Conservation (phyloP, 106 monocot species). For the Agapanthus africanus region DNA sequence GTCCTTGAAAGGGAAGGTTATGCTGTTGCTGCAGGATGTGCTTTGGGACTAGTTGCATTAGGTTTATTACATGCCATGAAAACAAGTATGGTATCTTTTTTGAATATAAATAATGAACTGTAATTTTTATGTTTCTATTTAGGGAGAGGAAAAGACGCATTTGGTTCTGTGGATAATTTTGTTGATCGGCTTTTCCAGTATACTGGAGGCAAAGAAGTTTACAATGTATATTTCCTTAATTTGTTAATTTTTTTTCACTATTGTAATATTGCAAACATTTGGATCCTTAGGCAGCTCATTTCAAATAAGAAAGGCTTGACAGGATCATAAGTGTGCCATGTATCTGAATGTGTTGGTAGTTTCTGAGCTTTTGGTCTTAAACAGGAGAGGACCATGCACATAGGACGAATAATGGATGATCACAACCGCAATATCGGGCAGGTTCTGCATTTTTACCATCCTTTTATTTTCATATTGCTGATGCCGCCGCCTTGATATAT, state of each 20-base stretch:
- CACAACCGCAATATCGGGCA: constrained; percentile 46
- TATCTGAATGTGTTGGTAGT: neutral
- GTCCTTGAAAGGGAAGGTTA: constrained; percentile 99
- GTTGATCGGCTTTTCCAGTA: constrained; percentile 82
- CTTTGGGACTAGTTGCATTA: constrained; percentile 89
- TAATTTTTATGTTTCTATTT: too few species aligned
- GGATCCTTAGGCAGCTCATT: neutral
- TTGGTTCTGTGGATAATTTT: constrained; percentile 69
- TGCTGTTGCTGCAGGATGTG: constrained; percentile 98
- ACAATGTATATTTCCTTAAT: constrained; percentile 29
- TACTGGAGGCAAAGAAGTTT: constrained; percentile 52
- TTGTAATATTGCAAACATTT: neutral
- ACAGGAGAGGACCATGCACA: constrained; percentile 39
- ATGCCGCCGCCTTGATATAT: neutral
- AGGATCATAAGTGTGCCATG: neutral
- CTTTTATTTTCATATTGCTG: constrained; percentile 5
- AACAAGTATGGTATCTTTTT: neutral
- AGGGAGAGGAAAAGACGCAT: constrained; percentile 73
- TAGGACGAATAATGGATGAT: constrained; percentile 29
- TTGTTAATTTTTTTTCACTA: constrained; percentile 1
- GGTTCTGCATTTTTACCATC: constrained; percentile 27
- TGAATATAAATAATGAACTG: too few species aligned
- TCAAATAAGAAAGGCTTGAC: neutral
- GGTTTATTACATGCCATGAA: constrained; percentile 28
- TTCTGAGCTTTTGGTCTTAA: constrained; percentile 5